Evolutionary conservation across 2,329 filamentous ascomycete genomes (phyloP).

Genomic region (Hypoxylon rubiginosum): DNA sequence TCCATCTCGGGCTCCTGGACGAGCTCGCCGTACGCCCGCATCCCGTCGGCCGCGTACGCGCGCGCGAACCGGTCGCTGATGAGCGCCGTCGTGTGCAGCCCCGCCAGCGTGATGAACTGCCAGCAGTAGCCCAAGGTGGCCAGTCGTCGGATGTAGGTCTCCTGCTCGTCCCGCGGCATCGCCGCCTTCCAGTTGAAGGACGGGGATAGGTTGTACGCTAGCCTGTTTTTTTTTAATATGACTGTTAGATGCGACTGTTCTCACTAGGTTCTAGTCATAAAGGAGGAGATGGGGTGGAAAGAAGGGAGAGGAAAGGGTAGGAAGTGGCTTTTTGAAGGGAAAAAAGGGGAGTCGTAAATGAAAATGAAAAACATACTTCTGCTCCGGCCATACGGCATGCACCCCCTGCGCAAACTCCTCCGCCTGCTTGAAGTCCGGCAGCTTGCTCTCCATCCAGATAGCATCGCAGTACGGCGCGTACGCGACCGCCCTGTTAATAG

Average conservation of each 20-base stretch:
- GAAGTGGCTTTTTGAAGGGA: no score
- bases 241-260: conserved; percentile 20
- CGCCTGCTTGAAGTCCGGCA: conserved; percentile 91
- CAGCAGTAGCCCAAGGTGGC: conserved; percentile 94
- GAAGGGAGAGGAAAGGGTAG: conserved; percentile 2
- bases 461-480: conserved; percentile 95
- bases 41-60: conserved; percentile 84
- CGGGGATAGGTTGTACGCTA: conserved; percentile 97
- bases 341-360: conserved; percentile 6
- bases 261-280: neutral
- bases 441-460: conserved; percentile 99
- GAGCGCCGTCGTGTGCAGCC: conserved; percentile 93
- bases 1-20: conserved; percentile 99
- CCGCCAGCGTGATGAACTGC: conserved; percentile 99
- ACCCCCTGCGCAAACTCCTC: conserved; percentile 94
- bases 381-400: conserved; percentile 93
- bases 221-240: conserved; percentile 62
- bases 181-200: conserved; percentile 99
- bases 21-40: conserved; percentile 96
- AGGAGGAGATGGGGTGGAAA: neutral
- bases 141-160: conserved; percentile 95
- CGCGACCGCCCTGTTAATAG: conserved; percentile 88
- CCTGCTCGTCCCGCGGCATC: conserved; percentile 91
- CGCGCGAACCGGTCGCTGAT: conserved; percentile 90
- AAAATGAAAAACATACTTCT: conserved; percentile 76